These are phyloP conservation scores for Serendipita vermifera DNA, from an alignment of 768 basidiomycete genomes.

Conservation along the genomic window DNA sequence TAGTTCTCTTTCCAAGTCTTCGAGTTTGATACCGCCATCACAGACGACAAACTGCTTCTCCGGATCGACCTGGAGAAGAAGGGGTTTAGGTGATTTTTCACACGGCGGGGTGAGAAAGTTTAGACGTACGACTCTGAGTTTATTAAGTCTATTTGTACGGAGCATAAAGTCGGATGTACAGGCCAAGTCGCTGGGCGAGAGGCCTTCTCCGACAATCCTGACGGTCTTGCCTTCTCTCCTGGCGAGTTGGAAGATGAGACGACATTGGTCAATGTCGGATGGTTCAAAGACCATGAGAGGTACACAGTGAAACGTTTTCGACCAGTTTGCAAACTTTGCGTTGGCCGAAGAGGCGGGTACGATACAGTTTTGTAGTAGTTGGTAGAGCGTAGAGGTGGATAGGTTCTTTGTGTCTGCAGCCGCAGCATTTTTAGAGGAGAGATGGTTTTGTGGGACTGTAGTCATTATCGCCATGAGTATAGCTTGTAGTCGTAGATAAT, in stretches of 20 bases:
- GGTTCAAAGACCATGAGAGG: slow-evolving; percentile 71
- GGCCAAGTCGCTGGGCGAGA: slow-evolving; percentile 86
- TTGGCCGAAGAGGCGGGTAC: slow-evolving; percentile 29
- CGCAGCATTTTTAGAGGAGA: slow-evolving; percentile 15
- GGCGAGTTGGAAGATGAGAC: slow-evolving; percentile 67
- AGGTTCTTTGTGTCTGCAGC: slow-evolving; percentile 25
- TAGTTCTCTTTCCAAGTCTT: slow-evolving; percentile 57
- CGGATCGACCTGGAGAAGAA: slow-evolving; percentile 45
- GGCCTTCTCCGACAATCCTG: slow-evolving; percentile 78
- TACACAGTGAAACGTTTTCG: slow-evolving; percentile 54
- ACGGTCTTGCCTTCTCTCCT: slow-evolving; percentile 55
- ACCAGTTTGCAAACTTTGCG: slow-evolving; percentile 74
- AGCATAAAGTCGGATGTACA: slow-evolving; percentile 84
- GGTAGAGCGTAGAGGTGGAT: slow-evolving; percentile 36
- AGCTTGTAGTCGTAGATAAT: slow-evolving; percentile 15
- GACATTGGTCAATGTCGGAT: slow-evolving; percentile 50
- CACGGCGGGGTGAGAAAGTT: slow-evolving; percentile 1
- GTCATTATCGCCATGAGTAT: not conserved
- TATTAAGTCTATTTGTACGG: slow-evolving; percentile 57
- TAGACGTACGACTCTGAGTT: slow-evolving; percentile 57
- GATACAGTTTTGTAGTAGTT: slow-evolving; percentile 43
- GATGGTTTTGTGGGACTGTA: not conserved
- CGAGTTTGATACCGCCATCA: slow-evolving; percentile 68
- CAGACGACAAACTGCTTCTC: slow-evolving; percentile 55
- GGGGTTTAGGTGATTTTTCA: not conserved